phyloP scores from a whole-genome alignment of 495 filamentous ascomycete species.

The Neurospora hispaniola region DNA sequence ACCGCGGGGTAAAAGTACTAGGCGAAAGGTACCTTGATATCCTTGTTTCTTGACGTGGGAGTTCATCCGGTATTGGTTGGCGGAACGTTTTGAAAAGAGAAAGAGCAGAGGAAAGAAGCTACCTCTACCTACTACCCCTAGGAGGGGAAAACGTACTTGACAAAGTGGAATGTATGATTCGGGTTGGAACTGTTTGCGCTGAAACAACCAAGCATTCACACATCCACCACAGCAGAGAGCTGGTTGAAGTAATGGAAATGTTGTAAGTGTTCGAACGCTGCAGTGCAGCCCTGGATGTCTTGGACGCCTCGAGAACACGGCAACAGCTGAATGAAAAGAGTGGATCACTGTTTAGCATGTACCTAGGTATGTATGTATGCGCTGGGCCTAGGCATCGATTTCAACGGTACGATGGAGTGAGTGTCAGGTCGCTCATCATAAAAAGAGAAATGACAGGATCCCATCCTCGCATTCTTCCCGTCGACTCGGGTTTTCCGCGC shows the following conservation, averaged over 20 bases:
- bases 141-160: not conserved
- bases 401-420: not conserved
- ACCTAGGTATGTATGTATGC: not conserved
- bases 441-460: not conserved
- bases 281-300: not conserved
- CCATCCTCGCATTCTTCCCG: not conserved
- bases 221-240: not conserved
- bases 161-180: not conserved
- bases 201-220: not conserved
- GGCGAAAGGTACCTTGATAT: not conserved
- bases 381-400: not conserved
- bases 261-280: not conserved
- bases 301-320: not conserved
- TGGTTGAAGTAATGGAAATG: not conserved
- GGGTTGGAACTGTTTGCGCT: not conserved
- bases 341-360: not conserved
- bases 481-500: not conserved
- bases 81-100: not conserved
- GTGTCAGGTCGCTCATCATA: not conserved
- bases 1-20: not conserved
- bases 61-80: not conserved
- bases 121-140: not conserved
- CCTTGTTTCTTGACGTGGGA: not conserved
- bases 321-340: not conserved
- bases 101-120: not conserved